Conservation (phyloP, 805 yeast genomes). For the Schwanniomyces vanrijiae region DNA sequence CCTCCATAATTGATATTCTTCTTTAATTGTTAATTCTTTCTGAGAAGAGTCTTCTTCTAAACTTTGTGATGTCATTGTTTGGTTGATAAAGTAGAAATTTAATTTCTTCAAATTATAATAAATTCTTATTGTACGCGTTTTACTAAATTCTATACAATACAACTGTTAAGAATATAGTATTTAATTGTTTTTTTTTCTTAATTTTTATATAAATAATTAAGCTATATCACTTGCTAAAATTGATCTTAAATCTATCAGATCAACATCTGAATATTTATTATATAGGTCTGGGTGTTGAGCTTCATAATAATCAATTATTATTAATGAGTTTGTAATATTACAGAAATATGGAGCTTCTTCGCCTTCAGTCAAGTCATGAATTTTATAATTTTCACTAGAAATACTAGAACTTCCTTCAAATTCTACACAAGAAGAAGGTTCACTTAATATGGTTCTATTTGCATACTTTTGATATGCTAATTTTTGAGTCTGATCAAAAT, state of each 20-base stretch:
- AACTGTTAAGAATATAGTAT: not conserved
- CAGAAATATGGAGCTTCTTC: slow-evolving; percentile 29
- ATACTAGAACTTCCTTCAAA: not conserved
- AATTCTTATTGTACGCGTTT: not conserved
- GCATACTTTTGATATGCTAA: not conserved
- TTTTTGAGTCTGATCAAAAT: slow-evolving; percentile 19
- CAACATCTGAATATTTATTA: slow-evolving; percentile 9
- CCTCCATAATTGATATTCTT: slow-evolving; percentile 78
- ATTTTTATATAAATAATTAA: not conserved
- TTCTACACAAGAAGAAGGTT: not conserved
- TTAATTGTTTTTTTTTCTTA: too few relatives aligned
- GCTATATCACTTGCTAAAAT: slow-evolving; percentile 5
- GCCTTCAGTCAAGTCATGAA: slow-evolving; percentile 25
- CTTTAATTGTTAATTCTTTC: slow-evolving; percentile 48
- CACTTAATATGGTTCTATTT: slow-evolving; percentile 1
- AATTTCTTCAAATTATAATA: not conserved
- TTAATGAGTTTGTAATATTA: slow-evolving; percentile 40
- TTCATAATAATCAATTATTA: slow-evolving; percentile 38
- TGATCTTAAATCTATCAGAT: slow-evolving; percentile 7
- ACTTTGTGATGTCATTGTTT: slow-evolving; percentile 2
- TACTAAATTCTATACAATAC: not conserved
- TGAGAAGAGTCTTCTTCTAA: slow-evolving; percentile 14
- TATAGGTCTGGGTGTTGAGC: not conserved
- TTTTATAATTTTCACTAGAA: slow-evolving; percentile 13
- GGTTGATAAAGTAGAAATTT: not conserved